phyloP scores from a whole-genome alignment of 257 asterid genomes.

The Catharanthus roseus region DNA sequence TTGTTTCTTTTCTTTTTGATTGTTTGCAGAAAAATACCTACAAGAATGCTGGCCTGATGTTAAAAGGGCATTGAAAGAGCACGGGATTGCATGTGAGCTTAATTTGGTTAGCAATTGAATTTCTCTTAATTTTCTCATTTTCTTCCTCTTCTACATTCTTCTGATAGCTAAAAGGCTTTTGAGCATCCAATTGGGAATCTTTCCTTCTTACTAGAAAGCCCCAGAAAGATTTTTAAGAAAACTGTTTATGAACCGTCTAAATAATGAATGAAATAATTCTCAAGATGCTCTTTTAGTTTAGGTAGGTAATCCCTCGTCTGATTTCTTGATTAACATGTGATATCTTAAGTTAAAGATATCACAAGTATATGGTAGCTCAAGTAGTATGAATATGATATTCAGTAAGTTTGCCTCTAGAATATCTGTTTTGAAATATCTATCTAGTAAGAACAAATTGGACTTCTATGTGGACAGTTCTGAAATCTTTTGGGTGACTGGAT shows the following conservation, averaged over 20 bases:
- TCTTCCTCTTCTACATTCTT: not conserved
- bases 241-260: too few species aligned
- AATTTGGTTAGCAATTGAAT: conserved; percentile 51
- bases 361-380: too few species aligned
- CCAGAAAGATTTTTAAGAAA: not conserved
- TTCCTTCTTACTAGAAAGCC: not conserved
- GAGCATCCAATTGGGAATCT: not conserved
- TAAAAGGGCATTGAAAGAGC: conserved; percentile 67
- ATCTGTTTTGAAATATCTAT: not conserved
- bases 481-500: too few species aligned
- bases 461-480: not conserved
- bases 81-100: conserved; percentile 58
- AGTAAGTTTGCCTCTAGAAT: not conserved
- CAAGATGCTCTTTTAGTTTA: too few species aligned
- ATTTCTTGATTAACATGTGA: too few species aligned
- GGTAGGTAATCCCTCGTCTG: too few species aligned
- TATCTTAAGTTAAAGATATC: too few species aligned
- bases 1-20: not conserved
- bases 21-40: conserved; percentile 63
- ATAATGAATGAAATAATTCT: too few species aligned
- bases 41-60: conserved; percentile 87
- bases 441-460: not conserved
- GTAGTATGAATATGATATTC: too few species aligned
- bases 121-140: not conserved
- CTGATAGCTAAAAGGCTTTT: not conserved